Evolutionary conservation across 306 rosid genomes (phyloP), one percentile per base, ranked within the genome.

Genomic region (Acacia crassicarpa): DNA sequence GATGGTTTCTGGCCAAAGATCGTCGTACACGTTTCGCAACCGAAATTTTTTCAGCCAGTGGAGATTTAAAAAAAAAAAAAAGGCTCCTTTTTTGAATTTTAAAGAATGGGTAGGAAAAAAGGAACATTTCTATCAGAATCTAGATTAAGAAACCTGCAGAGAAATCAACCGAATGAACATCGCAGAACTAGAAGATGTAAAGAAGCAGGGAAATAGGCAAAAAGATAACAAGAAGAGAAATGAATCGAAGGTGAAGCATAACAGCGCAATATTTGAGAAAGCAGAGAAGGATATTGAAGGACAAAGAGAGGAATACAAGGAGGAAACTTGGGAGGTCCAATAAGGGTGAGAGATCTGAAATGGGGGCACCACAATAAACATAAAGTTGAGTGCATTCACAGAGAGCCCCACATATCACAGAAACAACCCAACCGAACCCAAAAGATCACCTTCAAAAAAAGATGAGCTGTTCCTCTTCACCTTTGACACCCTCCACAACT

Each of bases 401-500:
- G 75, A 77, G 72, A 89, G 79, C 84, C 85, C 88, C 83, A 86
- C 90, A 86, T 27, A 80, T 23, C 70, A 78, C 67, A 76, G 73
- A 84, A 68, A 81, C 82, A 75, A 88, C 74, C 84, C 80, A 91
- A 87, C 86, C 87, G 84, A 76, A 67, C 85, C 74, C 49, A 81
- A 88, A 84, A 87, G 83, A 85, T 84, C 62, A 81, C 35, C 83
- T 86, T 90, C 61, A 78, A 80, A 78, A 87, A 56, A 83, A 86
- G 84, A 90, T 85, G 92, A 93, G 94, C 89, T 89, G 93, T 84
- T 89, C 73, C 87, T 89, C 89, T 83, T 85, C 84, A 22, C 35
- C 22, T 86, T 91, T 90, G 97, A 89, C 92, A 93, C 89, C 89
- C 93, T 86, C 93, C 92, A 81, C 82, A 88, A 81, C 87, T 80